Evolutionary conservation across 768 basidiomycete genomes (phyloP).

Genomic region (Tylopilus balloui): DNA sequence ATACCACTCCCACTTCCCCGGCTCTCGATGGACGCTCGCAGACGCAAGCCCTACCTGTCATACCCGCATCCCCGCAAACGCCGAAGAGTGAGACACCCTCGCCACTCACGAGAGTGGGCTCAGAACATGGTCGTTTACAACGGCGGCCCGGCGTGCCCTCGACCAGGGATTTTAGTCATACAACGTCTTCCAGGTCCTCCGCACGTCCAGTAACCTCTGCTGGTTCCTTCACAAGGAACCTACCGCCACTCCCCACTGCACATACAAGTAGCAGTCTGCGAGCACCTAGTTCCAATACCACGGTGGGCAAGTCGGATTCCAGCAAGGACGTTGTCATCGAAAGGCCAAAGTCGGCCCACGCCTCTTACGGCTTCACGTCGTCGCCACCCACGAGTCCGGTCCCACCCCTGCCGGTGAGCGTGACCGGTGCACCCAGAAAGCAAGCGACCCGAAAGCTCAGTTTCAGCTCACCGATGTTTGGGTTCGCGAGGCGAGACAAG

Average conservation of each 20-base stretch:
- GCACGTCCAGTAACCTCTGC: slow-evolving; percentile 41
- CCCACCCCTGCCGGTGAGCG: slow-evolving; percentile 19
- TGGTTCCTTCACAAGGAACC: slow-evolving; percentile 19
- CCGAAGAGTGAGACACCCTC: slow-evolving; percentile 17
- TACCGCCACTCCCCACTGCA: background rate
- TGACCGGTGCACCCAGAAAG: slow-evolving; percentile 28
- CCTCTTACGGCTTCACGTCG: slow-evolving; percentile 17
- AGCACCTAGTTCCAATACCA: background rate
- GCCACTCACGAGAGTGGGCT: slow-evolving; percentile 13
- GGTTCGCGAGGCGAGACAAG: slow-evolving; percentile 53
- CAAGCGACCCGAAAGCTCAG: slow-evolving; percentile 62
- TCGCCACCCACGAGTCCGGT: slow-evolving; percentile 14
- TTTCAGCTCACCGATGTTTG: slow-evolving; percentile 53
- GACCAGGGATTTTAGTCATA: background rate
- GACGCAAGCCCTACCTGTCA: slow-evolving; percentile 19
- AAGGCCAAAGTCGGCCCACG: slow-evolving; percentile 28
- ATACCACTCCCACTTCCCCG: slow-evolving; percentile 8
- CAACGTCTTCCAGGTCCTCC: slow-evolving; percentile 13
- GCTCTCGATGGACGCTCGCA: slow-evolving; percentile 10
- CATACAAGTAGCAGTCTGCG: background rate
- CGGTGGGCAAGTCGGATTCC: slow-evolving; percentile 2
- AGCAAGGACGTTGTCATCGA: background rate
- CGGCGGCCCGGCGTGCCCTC: slow-evolving; percentile 10
- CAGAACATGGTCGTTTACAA: slow-evolving; percentile 14
- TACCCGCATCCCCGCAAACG: slow-evolving; percentile 31